Conservation (phyloP, 2,329 filamentous ascomycete species). For the Nigrograna mackinnonii region DNA sequence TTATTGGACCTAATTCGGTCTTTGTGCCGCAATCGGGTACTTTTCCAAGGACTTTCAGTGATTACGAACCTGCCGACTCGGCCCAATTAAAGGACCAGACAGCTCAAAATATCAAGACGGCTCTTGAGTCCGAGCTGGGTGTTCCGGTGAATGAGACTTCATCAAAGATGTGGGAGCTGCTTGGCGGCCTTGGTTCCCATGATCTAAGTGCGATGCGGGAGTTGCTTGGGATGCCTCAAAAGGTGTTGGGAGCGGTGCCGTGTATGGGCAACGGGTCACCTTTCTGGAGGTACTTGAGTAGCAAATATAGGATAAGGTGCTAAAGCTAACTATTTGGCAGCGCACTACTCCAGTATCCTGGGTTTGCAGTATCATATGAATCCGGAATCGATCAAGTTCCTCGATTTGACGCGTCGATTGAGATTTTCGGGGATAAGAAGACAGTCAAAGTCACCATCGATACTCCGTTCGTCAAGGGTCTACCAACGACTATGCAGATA, state of each 20-base stretch:
- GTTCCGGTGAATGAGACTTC: background rate
- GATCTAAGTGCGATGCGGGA: slow-evolving; percentile 61
- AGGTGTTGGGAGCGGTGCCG: slow-evolving; percentile 37
- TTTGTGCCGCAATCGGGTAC: slow-evolving; percentile 56
- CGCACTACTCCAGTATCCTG: slow-evolving; percentile 14
- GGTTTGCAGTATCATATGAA: slow-evolving; percentile 61
- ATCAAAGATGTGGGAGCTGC: background rate
- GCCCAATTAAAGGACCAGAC: background rate
- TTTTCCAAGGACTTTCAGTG: slow-evolving; percentile 48
- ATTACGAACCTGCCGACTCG: slow-evolving; percentile 32
- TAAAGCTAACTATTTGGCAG: slow-evolving; percentile 4
- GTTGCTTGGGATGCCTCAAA: slow-evolving; percentile 46
- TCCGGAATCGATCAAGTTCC: slow-evolving; percentile 59
- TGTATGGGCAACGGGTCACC: slow-evolving; percentile 4
- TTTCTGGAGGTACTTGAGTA: slow-evolving; percentile 6
- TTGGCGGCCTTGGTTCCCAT: slow-evolving; percentile 54
- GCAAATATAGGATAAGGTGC: background rate
- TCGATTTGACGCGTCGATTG: slow-evolving; percentile 56
- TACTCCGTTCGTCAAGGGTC: slow-evolving; percentile 61
- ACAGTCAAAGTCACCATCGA: slow-evolving; percentile 60
- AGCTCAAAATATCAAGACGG: background rate
- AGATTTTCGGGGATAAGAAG: slow-evolving; percentile 59
- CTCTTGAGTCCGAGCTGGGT: slow-evolving; percentile 18
- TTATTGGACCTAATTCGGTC: slow-evolving; percentile 58
- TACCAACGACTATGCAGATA: slow-evolving; percentile 34